Conservation (phyloP, 2,329 filamentous ascomycete genomes). For the Dothiorella sarmentorum region DNA sequence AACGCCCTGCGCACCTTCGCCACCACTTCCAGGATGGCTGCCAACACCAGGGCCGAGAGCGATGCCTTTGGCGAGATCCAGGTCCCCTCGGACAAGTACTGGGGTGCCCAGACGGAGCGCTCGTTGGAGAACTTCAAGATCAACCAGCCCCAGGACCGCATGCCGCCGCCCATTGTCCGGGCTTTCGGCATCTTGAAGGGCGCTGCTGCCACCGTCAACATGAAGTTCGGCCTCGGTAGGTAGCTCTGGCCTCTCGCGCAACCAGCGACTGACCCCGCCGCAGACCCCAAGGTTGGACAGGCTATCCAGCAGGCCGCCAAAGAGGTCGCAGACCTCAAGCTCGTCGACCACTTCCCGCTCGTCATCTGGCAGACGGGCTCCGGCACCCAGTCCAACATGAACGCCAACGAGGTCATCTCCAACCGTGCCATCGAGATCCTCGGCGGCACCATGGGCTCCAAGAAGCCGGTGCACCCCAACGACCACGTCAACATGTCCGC, state of each 20-base stretch:
- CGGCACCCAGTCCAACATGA: conserved; percentile 99
- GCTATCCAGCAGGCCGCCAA: conserved; percentile 90
- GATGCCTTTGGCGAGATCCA: conserved; percentile 98
- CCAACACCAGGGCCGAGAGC: conserved; percentile 73
- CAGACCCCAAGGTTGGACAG: conserved; percentile 82
- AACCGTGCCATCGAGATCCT: conserved; percentile 98
- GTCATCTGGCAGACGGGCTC: conserved; percentile 99
- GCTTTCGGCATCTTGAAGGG: conserved; percentile 98
- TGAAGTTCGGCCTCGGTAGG: conserved; percentile 82
- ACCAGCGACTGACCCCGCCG: conserved; percentile 18
- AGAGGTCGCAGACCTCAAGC: conserved; percentile 90
- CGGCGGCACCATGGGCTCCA: conserved; percentile 87
- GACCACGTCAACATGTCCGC: conserved; percentile 99
- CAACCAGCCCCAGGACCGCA: conserved; percentile 98
- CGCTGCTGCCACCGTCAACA: conserved; percentile 92
- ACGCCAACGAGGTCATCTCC: conserved; percentile 99
- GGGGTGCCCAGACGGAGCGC: conserved; percentile 95
- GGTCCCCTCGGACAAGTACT: conserved; percentile 91
- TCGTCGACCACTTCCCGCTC: conserved; percentile 94
- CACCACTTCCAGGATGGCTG: conserved; percentile 34
- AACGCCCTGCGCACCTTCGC: conserved; percentile 29
- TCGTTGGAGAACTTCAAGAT: conserved; percentile 98
- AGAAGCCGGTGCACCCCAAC: conserved; percentile 98
- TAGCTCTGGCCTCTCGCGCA: neutral
- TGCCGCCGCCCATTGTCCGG: conserved; percentile 87